phyloP scores from a whole-genome alignment of 257 asterid genomes.

The Solanum ossicruentum region DNA sequence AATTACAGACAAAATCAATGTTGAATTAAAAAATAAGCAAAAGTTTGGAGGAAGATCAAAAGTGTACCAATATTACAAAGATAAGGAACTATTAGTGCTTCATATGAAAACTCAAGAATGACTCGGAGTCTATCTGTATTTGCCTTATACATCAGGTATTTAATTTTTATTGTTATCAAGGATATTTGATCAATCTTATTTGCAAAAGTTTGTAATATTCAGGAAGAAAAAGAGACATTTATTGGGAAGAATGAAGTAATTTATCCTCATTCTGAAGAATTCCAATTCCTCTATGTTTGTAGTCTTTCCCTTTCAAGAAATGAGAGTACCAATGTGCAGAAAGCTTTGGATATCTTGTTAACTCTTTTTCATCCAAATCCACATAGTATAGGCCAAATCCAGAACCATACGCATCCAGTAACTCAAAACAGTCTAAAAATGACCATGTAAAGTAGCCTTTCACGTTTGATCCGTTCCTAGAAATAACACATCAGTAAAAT shows the following conservation, averaged over 20 bases:
- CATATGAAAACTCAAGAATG: too few relatives aligned
- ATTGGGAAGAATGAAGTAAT: neutral
- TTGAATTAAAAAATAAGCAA: too few relatives aligned
- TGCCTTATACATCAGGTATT: neutral
- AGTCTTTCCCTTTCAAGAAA: constrained; percentile 30
- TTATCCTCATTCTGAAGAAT: neutral
- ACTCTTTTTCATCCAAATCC: constrained; percentile 39
- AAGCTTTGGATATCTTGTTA: constrained; percentile 28
- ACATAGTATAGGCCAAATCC: constrained; percentile 46
- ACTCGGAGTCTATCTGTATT: neutral
- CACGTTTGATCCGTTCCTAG: constrained; percentile 45
- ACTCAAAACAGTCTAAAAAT: constrained; percentile 48
- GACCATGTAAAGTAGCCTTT: constrained; percentile 56
- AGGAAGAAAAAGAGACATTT: neutral
- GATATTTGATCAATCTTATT: neutral
- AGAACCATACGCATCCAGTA: constrained; percentile 18
- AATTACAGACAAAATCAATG: too few relatives aligned
- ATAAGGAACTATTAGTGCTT: too few relatives aligned
- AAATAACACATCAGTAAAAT: neutral
- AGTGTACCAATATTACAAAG: too few relatives aligned
- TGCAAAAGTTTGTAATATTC: neutral
- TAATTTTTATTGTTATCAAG: neutral
- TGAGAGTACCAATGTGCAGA: constrained; percentile 42
- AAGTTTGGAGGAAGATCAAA: too few relatives aligned
- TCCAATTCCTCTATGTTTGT: neutral